Evolutionary conservation across 2,329 filamentous ascomycete genomes (phyloP).

Genomic region (Verticillium tricorpus): DNA sequence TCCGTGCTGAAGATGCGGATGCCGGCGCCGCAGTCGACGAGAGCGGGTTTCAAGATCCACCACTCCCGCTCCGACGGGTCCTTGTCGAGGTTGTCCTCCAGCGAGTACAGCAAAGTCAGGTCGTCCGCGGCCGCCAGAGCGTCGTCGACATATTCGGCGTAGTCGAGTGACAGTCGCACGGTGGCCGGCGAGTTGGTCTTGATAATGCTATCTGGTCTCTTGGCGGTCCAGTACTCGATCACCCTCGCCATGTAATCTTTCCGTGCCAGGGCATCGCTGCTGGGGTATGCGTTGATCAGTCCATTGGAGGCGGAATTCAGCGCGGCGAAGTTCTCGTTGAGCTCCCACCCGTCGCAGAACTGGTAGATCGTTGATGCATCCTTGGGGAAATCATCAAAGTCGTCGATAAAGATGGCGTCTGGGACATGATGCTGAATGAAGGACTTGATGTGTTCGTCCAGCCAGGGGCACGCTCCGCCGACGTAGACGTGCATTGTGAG

Average conservation of each 20-base stretch:
- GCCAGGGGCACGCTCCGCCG: slow-evolving; percentile 21
- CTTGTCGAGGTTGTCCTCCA: slow-evolving; percentile 27
- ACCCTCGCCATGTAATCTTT: slow-evolving; percentile 30
- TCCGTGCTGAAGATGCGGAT: slow-evolving; percentile 34
- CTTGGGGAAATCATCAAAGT: slow-evolving; percentile 21
- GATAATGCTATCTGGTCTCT: slow-evolving; percentile 26
- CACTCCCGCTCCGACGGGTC: slow-evolving; percentile 24
- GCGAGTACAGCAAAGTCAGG: slow-evolving; percentile 25
- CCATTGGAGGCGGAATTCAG: slow-evolving; percentile 22
- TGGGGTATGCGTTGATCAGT: slow-evolving; percentile 33
- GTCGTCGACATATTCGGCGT: slow-evolving; percentile 33
- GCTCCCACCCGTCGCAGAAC: slow-evolving; percentile 27
- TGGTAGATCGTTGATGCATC: slow-evolving; percentile 21
- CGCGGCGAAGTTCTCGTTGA: slow-evolving; percentile 27
- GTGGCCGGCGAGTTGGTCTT: slow-evolving; percentile 25
- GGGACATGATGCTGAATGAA: slow-evolving; percentile 24
- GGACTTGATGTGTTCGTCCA: slow-evolving; percentile 24
- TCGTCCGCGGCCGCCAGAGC: slow-evolving; percentile 30
- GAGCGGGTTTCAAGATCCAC: slow-evolving; percentile 35
- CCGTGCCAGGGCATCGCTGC: slow-evolving; percentile 31
- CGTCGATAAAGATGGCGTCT: slow-evolving; percentile 21
- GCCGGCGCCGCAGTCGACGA: slow-evolving; percentile 33
- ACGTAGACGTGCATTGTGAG: slow-evolving; percentile 20
- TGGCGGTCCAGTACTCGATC: slow-evolving; percentile 31
- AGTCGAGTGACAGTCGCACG: slow-evolving; percentile 29